Evolutionary conservation across 225 moss, liverwort and hornwort species (phyloP).

Genomic region (Physcomitrellopsis africana): DNA sequence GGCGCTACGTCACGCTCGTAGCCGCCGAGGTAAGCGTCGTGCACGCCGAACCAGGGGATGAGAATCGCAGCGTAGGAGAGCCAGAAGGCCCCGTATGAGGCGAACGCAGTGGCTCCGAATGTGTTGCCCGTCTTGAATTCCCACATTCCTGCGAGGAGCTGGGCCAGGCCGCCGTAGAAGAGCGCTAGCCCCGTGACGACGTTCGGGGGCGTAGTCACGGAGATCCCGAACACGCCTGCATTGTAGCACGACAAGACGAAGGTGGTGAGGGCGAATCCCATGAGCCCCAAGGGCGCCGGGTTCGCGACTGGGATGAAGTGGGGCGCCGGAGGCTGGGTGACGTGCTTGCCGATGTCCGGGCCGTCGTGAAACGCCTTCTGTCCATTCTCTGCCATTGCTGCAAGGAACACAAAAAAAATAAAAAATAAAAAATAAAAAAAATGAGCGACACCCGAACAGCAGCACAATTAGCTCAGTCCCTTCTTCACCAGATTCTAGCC

Average conservation of each 20-base stretch:
- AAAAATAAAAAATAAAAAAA: no score
- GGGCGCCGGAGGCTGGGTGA: not conserved
- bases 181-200: conserved; percentile 58
- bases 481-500: no score
- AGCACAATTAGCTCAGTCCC: no score
- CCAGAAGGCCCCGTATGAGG: conserved; percentile 74
- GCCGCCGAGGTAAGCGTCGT: not conserved
- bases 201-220: conserved; percentile 31
- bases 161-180: conserved; percentile 64
- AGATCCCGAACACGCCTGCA: conserved; percentile 46
- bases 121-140: conserved; percentile 67
- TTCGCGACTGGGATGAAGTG: conserved; percentile 33
- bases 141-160: conserved; percentile 76
- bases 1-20: conserved; percentile 16
- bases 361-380: not conserved
- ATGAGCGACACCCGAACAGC: no score
- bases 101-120: conserved; percentile 71
- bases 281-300: conserved; percentile 70
- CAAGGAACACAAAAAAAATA: no score
- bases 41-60: conserved; percentile 60
- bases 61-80: conserved; percentile 56
- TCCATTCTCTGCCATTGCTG: conserved; percentile 20
- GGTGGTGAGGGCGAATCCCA: conserved; percentile 57
- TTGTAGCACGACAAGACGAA: conserved; percentile 72
- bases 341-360: not conserved